phyloP scores from a whole-genome alignment of 1,284 basidiomycete genomes.

The Trametes hirsuta region DNA sequence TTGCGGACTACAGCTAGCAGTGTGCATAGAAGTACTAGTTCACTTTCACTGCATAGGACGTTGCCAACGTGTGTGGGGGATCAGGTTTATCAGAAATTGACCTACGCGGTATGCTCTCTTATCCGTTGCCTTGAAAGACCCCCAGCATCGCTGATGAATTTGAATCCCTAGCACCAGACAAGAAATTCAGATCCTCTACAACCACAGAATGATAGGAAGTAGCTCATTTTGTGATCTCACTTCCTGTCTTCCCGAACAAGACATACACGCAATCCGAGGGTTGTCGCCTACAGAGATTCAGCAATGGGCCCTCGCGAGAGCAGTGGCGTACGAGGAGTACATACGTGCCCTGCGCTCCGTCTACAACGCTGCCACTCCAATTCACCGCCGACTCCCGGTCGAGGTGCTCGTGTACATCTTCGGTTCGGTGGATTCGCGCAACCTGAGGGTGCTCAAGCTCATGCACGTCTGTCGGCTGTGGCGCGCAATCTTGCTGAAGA shows the following conservation, averaged over 20 bases:
- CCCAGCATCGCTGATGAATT: too few species aligned
- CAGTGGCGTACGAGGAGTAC: neutral
- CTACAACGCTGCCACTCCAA: neutral
- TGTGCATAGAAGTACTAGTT: too few species aligned
- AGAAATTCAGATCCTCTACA: too few species aligned
- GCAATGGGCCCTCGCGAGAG: neutral
- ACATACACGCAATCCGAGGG: neutral
- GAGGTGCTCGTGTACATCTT: slow-evolving; percentile 3
- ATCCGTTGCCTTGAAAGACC: too few species aligned
- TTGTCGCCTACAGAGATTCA: neutral
- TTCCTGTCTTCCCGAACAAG: neutral
- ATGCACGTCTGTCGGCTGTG: slow-evolving; percentile 3
- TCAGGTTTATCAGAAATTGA: too few species aligned
- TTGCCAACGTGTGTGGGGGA: too few species aligned
- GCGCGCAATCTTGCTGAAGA: neutral
- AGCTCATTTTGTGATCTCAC: too few species aligned
- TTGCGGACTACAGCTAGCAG: too few species aligned
- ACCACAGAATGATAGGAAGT: too few species aligned
- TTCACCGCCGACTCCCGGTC: neutral
- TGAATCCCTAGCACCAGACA: too few species aligned
- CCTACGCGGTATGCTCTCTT: too few species aligned
- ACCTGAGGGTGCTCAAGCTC: neutral
- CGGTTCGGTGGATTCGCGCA: neutral
- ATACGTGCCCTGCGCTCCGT: neutral
- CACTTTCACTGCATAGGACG: too few species aligned